Conservation (phyloP, 768 basidiomycete species). For the Strobilomyces confusus region DNA sequence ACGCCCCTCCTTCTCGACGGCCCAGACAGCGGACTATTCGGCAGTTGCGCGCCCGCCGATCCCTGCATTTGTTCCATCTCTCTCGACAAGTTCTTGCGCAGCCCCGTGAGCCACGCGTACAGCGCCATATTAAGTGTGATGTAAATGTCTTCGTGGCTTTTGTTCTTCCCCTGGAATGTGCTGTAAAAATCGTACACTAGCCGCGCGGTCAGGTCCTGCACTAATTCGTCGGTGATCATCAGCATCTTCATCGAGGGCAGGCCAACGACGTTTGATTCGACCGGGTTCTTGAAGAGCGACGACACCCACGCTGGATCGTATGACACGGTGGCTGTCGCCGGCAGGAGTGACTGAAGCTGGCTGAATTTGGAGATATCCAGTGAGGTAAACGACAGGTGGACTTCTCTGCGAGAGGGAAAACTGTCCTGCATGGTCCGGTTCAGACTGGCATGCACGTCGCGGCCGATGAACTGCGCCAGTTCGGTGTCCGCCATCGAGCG, state of each 20-base stretch:
- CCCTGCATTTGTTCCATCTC: constrained; percentile 75
- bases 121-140: constrained; percentile 81
- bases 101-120: constrained; percentile 76
- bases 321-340: constrained; percentile 34
- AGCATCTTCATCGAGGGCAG: constrained; percentile 78
- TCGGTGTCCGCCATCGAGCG: constrained; percentile 75
- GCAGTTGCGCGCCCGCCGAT: constrained; percentile 43
- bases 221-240: constrained; percentile 68
- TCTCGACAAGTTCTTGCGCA: constrained; percentile 69
- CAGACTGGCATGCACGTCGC: constrained; percentile 64
- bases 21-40: constrained; percentile 32
- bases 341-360: constrained; percentile 51
- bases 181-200: constrained; percentile 73
- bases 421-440: constrained; percentile 56
- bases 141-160: constrained; percentile 71
- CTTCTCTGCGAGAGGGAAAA: constrained; percentile 53
- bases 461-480: constrained; percentile 70
- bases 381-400: constrained; percentile 70
- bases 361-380: constrained; percentile 72
- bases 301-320: constrained; percentile 59
- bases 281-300: constrained; percentile 53
- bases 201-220: constrained; percentile 36
- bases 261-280: constrained; percentile 73
- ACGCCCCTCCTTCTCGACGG: constrained; percentile 36
- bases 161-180: constrained; percentile 54